A percentile compares a stretch with the other conserved stretches of the same genome.
Evolutionary conservation across 352 stramenopile genomes (phyloP).

Genomic region (Phytophthora chlamydospora): DNA sequence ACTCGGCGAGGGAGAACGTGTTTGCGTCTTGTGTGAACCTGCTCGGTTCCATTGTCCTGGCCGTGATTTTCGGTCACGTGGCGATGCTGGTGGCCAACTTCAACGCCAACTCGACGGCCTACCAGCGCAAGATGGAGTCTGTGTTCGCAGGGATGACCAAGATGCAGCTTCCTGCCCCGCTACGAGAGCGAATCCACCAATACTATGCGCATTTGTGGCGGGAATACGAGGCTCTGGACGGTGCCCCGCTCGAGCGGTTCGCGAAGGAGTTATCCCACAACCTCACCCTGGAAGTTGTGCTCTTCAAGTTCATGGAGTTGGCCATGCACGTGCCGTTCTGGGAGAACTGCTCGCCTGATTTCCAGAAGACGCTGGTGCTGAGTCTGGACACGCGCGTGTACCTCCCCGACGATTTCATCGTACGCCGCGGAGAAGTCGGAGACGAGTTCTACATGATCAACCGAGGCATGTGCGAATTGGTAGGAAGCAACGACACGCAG

Average conservation of each 20-base stretch:
- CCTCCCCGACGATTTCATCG: constrained; percentile 66
- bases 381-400: constrained; percentile 60
- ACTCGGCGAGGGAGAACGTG: constrained; percentile 37
- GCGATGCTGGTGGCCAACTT: constrained; percentile 66
- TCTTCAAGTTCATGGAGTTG: constrained; percentile 77
- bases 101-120: constrained; percentile 52
- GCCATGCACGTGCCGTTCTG: constrained; percentile 54
- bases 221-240: constrained; percentile 72
- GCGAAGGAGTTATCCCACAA: constrained; percentile 65
- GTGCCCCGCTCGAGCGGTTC: constrained; percentile 50
- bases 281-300: constrained; percentile 62
- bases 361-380: constrained; percentile 61
- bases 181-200: constrained; percentile 70
- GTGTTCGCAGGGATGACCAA: constrained; percentile 61
- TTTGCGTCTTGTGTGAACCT: constrained; percentile 50
- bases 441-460: constrained; percentile 76
- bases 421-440: constrained; percentile 52
- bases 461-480: constrained; percentile 50
- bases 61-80: constrained; percentile 68
- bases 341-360: constrained; percentile 49
- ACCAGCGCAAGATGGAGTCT: constrained; percentile 63
- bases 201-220: constrained; percentile 76
- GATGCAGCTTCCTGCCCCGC: constrained; percentile 45
- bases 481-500: constrained; percentile 25
- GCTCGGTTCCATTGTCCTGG: constrained; percentile 50